Evolutionary conservation across 176 grass and related monocot species (phyloP).

Genomic region (Phragmites australis): DNA sequence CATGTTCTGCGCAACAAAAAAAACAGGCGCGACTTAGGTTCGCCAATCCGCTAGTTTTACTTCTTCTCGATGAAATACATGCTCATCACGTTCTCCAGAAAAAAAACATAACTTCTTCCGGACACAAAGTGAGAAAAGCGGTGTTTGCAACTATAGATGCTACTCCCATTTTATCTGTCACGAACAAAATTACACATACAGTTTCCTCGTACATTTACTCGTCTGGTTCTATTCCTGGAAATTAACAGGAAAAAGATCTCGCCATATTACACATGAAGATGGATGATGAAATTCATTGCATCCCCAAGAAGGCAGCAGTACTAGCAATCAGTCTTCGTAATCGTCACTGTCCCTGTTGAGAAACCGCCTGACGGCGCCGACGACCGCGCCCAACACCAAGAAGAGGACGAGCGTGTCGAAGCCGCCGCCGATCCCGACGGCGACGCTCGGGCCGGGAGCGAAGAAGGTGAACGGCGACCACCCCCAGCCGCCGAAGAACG

Average conservation of each 20-base stretch:
- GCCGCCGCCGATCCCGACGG: conserved; percentile 74
- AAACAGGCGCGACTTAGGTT: no score
- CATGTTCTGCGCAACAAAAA: no score
- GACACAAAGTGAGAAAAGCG: no score
- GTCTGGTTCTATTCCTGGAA: neutral
- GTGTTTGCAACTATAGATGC: no score
- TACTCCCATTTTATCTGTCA: neutral
- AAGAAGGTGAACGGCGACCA: conserved; percentile 95
- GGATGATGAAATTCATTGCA: neutral
- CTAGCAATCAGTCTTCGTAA: conserved; percentile 63
- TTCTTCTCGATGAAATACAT: no score
- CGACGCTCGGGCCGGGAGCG: conserved; percentile 68
- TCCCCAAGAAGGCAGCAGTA: neutral
- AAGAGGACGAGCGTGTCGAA: conserved; percentile 73
- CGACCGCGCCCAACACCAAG: conserved; percentile 54
- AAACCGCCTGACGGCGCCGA: conserved; percentile 65
- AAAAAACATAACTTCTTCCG: no score
- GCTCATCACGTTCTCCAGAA: no score
- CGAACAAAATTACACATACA: conserved; percentile 3
- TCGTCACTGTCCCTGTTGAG: conserved; percentile 60
- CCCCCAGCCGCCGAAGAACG: conserved; percentile 53
- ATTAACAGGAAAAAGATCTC: neutral
- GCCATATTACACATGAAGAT: conserved; percentile 1
- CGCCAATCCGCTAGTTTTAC: no score
- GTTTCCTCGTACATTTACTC: neutral